Evolutionary conservation across 2,329 filamentous ascomycete genomes (phyloP), one percentile per base, ranked within the genome.

Genomic region (Huntiella bhutanensis): DNA sequence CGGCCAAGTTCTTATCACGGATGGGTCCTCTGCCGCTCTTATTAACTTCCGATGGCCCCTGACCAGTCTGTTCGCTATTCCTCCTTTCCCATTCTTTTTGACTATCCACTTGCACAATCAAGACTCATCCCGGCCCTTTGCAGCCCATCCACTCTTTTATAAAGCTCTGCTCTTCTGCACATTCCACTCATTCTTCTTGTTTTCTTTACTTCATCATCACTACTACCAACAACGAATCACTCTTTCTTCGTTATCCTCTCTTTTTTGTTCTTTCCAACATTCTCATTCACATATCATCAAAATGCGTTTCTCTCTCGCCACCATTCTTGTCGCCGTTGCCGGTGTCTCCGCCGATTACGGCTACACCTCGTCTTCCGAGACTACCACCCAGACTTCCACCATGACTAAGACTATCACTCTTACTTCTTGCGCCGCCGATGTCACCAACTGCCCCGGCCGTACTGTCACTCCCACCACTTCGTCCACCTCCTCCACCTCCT

Each of bases 371-470:
- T 28, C 38, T 34, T 48, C 47, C 37, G 39, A 22, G 32, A 51
- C 48, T 39, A 48, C 45, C 16, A 50, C 51, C 33, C 46, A 46
- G 36, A 51, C 51, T 37, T 49, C 46, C 15, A 52, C 51, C 42
- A 38, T 48, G 39, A 51, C 44, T 43, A 50, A 49, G 45, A 52
- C 51, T 16, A 34, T 52, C 41, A 52, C 51, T 16, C 46, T 52
- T 15, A 52, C 51, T 13, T 51, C 49, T 28, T 52, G 51, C 46
- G 46, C 39, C 19, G 19, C 49, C 32, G 51, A 52, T 16, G 48
- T 50, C 22, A 47, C 51, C 40, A 44, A 52, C 46, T 50, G 50
- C 48, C 47, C 47, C 34, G 47, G 17, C 19, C 47, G 47, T 34
- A 46, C 37, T 6, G 19, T 22, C 16, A 42, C 45, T n/a, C 34